Base-by-base conservation (phyloP, 208 protist species). In the Crithidia sp. region DNA sequence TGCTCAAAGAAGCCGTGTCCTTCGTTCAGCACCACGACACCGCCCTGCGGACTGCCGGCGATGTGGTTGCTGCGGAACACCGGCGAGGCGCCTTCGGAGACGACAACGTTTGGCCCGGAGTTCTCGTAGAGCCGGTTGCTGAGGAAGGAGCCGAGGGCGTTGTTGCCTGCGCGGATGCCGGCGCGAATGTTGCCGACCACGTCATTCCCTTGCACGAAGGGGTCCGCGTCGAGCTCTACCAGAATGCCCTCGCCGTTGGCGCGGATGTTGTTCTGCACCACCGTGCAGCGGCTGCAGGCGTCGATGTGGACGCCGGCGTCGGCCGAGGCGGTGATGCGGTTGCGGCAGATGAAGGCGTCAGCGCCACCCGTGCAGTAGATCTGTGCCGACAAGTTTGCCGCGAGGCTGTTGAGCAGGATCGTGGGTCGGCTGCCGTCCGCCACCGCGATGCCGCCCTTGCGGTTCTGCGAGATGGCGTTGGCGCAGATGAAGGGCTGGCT, bases 141-240 rank as follows among this genome's bases (percentile, higher is more conserved):
- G 4, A 88, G 57, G 70, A 95, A 93, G 5, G 81, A 88, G 17
- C 92, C 92, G 19, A 95, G 75, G 5, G 80, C 90, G 70, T 97
- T 94, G 74, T 97, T 92, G 37, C 76, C 66, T 9, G 83, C 83
- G 7, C 83, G 28, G 12, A 96, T 70, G 36, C 89, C 87, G 37
- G 72, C 72, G 5, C 80, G 64, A 6, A 80, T 7, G 70, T 81
- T 91, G 45, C 66, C 66, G 5, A 68, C 49, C 45, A 94, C 88
- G 47, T 76, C 69, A 44, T 97, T 97, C 52, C 68, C 70, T 58
- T 76, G 54, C 16, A 97, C 78, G 59, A 82, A 83, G 5, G 92
- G 92, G 66, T 97, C 92, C 7, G 85, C 86, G 75, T 93, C 90
- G 44, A 90, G 77, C 45, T 95, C 89, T 4, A 94, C 76, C n/a